Percentiles rank a stretch among this genome's conserved stretches.
These are phyloP conservation scores for Afroboletus lepidellus DNA, from an alignment of 1,284 basidiomycete species.

Conservation along the genomic window DNA sequence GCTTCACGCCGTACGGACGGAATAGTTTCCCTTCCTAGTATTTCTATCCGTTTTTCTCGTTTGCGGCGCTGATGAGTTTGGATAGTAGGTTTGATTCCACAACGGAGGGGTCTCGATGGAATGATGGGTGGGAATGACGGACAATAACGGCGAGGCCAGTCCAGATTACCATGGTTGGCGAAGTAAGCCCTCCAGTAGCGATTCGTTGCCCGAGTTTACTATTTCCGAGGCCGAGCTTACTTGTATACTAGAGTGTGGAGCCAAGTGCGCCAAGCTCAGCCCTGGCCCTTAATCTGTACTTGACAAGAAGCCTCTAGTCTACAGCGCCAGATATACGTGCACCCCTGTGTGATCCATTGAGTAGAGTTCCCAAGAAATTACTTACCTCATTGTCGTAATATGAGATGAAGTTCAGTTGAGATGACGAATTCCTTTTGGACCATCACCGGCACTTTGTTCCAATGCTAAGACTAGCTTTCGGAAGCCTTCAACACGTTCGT, in stretches of 20 bases:
- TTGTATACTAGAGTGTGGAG: neutral
- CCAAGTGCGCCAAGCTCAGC: neutral
- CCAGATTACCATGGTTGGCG: neutral
- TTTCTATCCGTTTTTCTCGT: neutral
- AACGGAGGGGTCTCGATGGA: neutral
- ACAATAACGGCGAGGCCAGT: neutral
- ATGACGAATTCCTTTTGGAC: neutral
- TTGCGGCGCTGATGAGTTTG: neutral
- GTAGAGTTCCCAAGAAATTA: neutral
- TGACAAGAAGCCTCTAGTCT: neutral
- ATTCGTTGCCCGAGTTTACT: neutral
- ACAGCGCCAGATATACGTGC: neutral
- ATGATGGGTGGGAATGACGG: neutral
- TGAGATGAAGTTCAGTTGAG: neutral
- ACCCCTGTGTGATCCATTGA: neutral
- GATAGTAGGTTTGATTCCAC: neutral
- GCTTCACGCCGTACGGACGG: neutral
- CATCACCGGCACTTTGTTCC: neutral
- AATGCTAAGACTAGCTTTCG: conserved; percentile 12
- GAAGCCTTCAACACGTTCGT: neutral
- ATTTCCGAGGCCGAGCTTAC: neutral
- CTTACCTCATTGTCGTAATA: conserved; percentile 3
- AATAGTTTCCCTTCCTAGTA: neutral
- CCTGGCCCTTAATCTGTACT: neutral
- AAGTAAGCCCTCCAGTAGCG: neutral